Evolutionary conservation across 345 rosid species (phyloP), one percentile per base, ranked within the genome.

Genomic region (Barbarea vulgaris): DNA sequence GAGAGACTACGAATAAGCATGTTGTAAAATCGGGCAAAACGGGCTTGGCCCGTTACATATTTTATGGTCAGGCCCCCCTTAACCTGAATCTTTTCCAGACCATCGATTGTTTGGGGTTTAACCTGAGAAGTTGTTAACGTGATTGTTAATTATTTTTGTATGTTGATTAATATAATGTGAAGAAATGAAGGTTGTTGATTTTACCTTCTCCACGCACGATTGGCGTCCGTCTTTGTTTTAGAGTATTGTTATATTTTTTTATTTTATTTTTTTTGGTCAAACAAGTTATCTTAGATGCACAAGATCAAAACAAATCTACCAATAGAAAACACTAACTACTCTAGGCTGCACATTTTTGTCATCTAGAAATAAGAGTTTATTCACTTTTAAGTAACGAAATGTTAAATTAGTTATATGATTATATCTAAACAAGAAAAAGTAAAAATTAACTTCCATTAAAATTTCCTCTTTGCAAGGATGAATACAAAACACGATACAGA

Each of bases 401-500:
- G 8, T 13, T 6, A 17, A 64, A 46, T 10, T n/a, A n/a, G n/a
- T n/a, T 44, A 47, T 27, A 24, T 9, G n/a, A n/a, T n/a, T n/a
- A 47, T 6, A 7, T 31, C 19, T n/a, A 12, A 50, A 53, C 17
- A 37, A 56, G 31, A 41, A 14, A 56, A 42, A 27, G 30, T 37
- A 30, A 19, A 6, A 13, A 15, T 57, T 8, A 58, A 24, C 51
- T 11, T 61, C 30, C 69, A 37, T 51, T 37, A 10, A 47, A 4
- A 0, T 71, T 37, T 17, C 22, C 18, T 53, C 3, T 5, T 62
- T 25, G 7, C n/a, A 63, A 37, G 37, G 52, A 6, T 62, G 12
- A 41, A 55, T 54, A 64, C 77, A 73, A 52, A 30, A 53, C 57
- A 56, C 51, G 22, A 17, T 3, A 62, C 27, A 28, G 46, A 9